Evolutionary conservation across 1,284 basidiomycete species (phyloP).

Genomic region (Ustilago vetiveriae): DNA sequence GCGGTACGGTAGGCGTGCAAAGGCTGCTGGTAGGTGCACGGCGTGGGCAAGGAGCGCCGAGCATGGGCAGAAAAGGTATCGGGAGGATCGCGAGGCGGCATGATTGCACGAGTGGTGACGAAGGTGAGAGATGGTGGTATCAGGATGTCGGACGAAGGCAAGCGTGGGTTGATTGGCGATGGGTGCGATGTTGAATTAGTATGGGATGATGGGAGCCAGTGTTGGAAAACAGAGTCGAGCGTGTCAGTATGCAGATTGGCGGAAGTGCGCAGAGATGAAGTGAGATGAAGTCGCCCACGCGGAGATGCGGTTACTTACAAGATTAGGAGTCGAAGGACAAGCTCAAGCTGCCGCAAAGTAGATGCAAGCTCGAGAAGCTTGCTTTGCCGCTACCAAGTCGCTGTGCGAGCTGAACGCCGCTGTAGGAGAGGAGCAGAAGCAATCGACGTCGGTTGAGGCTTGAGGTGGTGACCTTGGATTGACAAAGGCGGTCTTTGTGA

Average conservation of each 20-base stretch:
- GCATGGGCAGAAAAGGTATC: slow-evolving; percentile 1
- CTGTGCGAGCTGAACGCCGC: too few species aligned
- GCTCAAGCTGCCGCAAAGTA: neutral
- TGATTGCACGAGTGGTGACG: neutral
- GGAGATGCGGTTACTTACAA: neutral
- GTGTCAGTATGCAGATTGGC: slow-evolving; percentile 2
- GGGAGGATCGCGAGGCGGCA: slow-evolving; percentile 14
- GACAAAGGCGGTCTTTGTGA: too few species aligned
- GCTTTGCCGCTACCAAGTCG: too few species aligned
- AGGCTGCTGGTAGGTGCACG: too few species aligned
- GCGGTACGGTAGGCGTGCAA: too few species aligned
- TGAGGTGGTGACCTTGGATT: too few species aligned
- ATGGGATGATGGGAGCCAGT: neutral
- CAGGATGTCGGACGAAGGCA: too few species aligned
- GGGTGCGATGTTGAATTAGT: too few species aligned
- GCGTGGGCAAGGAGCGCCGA: slow-evolving; percentile 22
- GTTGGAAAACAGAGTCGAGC: neutral
- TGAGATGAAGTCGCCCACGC: slow-evolving; percentile 15
- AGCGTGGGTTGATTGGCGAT: too few species aligned
- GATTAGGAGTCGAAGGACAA: neutral
- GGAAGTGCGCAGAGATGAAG: slow-evolving; percentile 3
- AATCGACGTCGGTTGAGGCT: too few species aligned
- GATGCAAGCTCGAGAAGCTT: too few species aligned
- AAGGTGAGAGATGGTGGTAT: neutral
- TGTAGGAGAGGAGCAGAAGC: too few species aligned